phyloP scores from a whole-genome alignment of 2,329 filamentous ascomycete species.

The Truncatella angustata region DNA sequence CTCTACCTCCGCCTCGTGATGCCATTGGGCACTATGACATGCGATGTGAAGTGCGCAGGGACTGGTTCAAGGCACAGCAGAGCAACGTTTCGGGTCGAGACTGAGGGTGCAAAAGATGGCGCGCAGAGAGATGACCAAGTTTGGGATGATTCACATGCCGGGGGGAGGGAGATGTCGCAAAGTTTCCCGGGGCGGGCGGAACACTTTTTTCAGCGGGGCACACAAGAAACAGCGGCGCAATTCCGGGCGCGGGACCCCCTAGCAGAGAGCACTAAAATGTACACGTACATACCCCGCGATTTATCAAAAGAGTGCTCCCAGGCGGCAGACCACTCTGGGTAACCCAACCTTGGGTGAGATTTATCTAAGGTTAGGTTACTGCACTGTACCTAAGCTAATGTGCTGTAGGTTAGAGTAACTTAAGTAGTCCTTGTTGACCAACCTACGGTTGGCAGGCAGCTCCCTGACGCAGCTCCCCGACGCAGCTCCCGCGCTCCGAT shows the following conservation, averaged over 20 bases:
- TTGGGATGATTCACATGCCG: background rate
- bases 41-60: background rate
- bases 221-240: background rate
- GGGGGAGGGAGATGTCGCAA: background rate
- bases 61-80: background rate
- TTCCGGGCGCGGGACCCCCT: background rate
- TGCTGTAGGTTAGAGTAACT: too few relatives aligned
- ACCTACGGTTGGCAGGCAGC: too few relatives aligned
- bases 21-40: constrained; percentile 39
- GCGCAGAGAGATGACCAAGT: too few relatives aligned
- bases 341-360: too few relatives aligned
- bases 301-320: too few relatives aligned
- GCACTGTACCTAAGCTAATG: too few relatives aligned
- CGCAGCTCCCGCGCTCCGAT: too few relatives aligned
- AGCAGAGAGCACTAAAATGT: background rate
- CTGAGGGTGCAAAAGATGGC: background rate
- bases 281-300: background rate
- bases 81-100: background rate
- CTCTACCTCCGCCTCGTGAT: constrained; percentile 48
- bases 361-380: too few relatives aligned
- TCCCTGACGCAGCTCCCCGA: too few relatives aligned
- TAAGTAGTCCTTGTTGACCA: too few relatives aligned
- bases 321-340: too few relatives aligned
- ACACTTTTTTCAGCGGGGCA: background rate
- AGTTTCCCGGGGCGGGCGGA: background rate